These are phyloP conservation scores for Leccinum angustisporum DNA, from an alignment of 1,284 basidiomycete species.

Conservation along the genomic window DNA sequence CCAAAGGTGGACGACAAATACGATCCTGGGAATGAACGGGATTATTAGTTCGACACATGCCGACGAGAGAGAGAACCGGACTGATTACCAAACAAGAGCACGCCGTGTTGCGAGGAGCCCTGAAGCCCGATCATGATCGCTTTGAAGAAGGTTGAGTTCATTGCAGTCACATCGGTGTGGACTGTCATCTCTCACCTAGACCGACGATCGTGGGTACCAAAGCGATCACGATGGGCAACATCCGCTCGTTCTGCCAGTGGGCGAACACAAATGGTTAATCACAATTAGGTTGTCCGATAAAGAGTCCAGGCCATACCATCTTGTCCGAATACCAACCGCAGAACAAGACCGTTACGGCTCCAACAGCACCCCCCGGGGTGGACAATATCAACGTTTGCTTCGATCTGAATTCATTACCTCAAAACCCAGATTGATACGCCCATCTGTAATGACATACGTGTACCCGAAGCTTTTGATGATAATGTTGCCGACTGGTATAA, in stretches of 20 bases:
- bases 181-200: constrained; percentile 36
- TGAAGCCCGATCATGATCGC: constrained; percentile 62
- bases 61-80: not conserved
- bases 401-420: constrained; percentile 37
- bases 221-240: constrained; percentile 62
- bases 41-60: not conserved
- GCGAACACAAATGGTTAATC: not conserved
- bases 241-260: constrained; percentile 50
- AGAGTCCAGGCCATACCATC: constrained; percentile 38
- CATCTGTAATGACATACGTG: constrained; percentile 40
- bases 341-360: constrained; percentile 46
- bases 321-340: constrained; percentile 68
- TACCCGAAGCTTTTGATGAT: constrained; percentile 68
- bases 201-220: constrained; percentile 65
- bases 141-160: constrained; percentile 10
- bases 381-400: constrained; percentile 63
- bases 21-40: constrained; percentile 36
- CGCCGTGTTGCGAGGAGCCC: constrained; percentile 49
- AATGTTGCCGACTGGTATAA: constrained; percentile 53
- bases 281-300: not conserved
- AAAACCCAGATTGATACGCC: not conserved
- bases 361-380: constrained; percentile 58
- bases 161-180: not conserved
- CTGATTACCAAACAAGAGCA: constrained; percentile 53
- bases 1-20: constrained; percentile 63